Evolutionary conservation across 805 yeast genomes (phyloP), one percentile per base, ranked within the genome.

Genomic region (Brettanomyces nanus): DNA sequence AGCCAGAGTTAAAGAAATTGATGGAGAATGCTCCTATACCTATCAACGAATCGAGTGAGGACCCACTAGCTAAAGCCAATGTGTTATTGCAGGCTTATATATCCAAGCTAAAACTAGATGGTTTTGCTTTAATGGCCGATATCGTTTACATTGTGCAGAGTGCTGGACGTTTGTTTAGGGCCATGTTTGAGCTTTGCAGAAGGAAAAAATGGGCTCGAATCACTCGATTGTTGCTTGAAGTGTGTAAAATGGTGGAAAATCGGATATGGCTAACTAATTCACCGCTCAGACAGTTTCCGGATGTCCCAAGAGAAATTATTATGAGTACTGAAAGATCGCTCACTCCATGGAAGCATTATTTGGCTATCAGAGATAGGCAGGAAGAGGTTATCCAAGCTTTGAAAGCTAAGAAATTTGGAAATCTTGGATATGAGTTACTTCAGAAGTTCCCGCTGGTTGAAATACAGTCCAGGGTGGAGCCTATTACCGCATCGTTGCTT

Each of bases 131-230:
- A 43, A 77, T 82, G 71, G 77, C 95, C 0, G 99, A 92, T 63
- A 86, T 89, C 95, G 69, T 85, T 3, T 92, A 85, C 54, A 76
- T 92, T 29, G 83, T 92, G 0, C 97, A 92, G 58, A 85, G 94
- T 29, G 97, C 96, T 1, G 90, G 94, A 3, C 71, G 99, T 53
- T 59, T 92, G 28, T 65, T 89, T 39, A 64, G 97, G 40, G 97
- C 97, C 0, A 71, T 94, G 45, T 77, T 73, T 54, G 96, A 90
- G 52, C 74, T 92, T 25, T 73, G 84, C 7, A 47, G 84, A 33
- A 66, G 69, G 37, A 83, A 79, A 46, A 69, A 71, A 9, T 87
- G 95, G 94, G 69, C 95, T 0, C 54, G 65, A 17, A 56, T 82
- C 11, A 66, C 95, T 0, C 72, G 69, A 45, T 42, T 61, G 1